Evolutionary conservation across 2,329 filamentous ascomycete genomes (phyloP), one percentile per base, ranked within the genome.

Genomic region (Botrytis aclada): DNA sequence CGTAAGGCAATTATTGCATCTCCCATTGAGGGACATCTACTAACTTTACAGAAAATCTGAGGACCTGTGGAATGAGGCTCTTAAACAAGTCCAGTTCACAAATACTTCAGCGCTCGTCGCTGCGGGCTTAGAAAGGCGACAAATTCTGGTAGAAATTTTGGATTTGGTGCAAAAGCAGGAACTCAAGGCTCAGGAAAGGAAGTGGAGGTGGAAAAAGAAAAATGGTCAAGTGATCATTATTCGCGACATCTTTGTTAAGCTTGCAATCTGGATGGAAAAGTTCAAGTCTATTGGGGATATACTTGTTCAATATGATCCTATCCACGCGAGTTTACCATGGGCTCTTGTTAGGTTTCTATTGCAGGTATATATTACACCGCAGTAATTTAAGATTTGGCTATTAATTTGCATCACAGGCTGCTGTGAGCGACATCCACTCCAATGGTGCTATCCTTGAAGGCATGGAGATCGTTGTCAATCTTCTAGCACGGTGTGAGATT

Each of bases 261-360:
- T 75, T 22, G 41, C 43, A 22, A 41, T 45, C 4, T 75, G 75
- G 73, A 69, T 76, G 12, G 51, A 74, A 18, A 74, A 69, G 18
- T 70, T 75, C 60, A 74, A 76, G 41, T 32, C n/a, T 3, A 29
- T 75, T 32, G 71, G 71, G 32, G 73, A 76, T 62, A 64, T 25
- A 20, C 29, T 72, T 1, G 66, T 74, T 32, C 69, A 73, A 39
- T 76, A 74, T 65, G 74, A 76, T 37, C 74, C 75, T 5, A 41
- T 25, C 18, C 75, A 75, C 66, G 72, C 72, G 45, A 72, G 73
- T 39, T 37, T 77, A 7, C 74, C 74, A 7, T 77, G 76, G 76
- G 74, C 73, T 32, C 70, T 34, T 41, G 63, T 73, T 5, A n/a
- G 74, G 37, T 73, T 75, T 39, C 16, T 75, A 25, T 51, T 76